Evolutionary conservation across 176 grass and related monocot species (phyloP).

Genomic region (Triticum urartu): DNA sequence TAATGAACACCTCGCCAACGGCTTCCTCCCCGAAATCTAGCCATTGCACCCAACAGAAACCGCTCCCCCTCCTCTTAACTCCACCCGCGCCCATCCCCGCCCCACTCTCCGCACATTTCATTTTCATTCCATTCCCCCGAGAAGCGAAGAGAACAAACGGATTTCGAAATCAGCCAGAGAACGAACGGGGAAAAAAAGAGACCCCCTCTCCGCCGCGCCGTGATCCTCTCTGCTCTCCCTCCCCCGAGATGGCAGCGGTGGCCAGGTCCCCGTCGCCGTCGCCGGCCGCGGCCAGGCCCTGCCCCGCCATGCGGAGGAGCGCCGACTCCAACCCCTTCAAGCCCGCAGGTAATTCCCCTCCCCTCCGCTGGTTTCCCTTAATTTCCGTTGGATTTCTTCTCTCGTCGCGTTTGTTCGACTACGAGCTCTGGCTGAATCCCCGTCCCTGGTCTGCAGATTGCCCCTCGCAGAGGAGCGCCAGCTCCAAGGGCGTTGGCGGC

Average conservation of each 20-base stretch:
- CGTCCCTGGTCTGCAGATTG: slow-evolving; percentile 32
- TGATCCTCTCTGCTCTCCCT: too few relatives aligned
- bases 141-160: not conserved
- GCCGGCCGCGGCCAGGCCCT: slow-evolving; percentile 27
- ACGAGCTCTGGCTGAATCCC: not conserved
- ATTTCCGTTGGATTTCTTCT: not conserved
- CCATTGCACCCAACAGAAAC: not conserved
- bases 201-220: too few relatives aligned
- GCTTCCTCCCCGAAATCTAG: too few relatives aligned
- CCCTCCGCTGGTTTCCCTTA: too few relatives aligned
- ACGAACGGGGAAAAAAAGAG: not conserved
- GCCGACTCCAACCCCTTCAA: slow-evolving; percentile 49
- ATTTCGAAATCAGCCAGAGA: not conserved
- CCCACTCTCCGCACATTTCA: not conserved
- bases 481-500: slow-evolving; percentile 22
- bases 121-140: not conserved
- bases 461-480: slow-evolving; percentile 31
- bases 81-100: not conserved
- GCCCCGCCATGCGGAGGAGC: slow-evolving; percentile 39
- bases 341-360: not conserved
- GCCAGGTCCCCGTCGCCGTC: slow-evolving; percentile 38
- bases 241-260: slow-evolving; percentile 28
- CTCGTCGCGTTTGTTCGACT: not conserved
- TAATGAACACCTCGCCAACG: too few relatives aligned
- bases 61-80: not conserved